A percentile compares a stretch with the other conserved stretches of the same genome.
Conservation (phyloP, 257 asterid species). For the Scutellaria galericulata region DNA sequence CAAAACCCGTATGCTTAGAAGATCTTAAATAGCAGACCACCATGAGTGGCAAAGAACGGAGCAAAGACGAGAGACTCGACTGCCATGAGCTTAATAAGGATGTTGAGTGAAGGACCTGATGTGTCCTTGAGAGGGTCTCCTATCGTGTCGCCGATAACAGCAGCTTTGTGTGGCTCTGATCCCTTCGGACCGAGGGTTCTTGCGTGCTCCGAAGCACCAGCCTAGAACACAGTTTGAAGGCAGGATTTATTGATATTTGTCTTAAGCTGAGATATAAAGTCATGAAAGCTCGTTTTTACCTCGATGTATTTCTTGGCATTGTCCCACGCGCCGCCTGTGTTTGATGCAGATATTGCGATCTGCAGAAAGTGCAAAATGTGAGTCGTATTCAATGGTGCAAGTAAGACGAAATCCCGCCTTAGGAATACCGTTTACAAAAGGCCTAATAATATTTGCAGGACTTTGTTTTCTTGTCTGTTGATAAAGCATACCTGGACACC, state of each 20-base stretch:
- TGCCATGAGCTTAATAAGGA: constrained; percentile 78
- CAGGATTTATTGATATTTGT: neutral
- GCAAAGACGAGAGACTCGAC: constrained; percentile 77
- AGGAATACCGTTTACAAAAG: neutral
- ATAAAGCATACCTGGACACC: constrained; percentile 77
- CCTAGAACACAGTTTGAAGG: constrained; percentile 36
- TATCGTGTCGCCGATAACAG: constrained; percentile 77
- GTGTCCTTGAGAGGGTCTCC: constrained; percentile 74
- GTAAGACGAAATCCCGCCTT: neutral
- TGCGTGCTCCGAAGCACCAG: constrained; percentile 71
- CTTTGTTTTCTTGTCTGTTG: too few relatives aligned
- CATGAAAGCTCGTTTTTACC: constrained; percentile 39
- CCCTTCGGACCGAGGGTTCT: constrained; percentile 69
- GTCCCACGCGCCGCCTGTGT: constrained; percentile 80
- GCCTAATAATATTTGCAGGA: too few relatives aligned
- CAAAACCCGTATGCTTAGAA: constrained; percentile 23
- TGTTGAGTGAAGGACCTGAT: constrained; percentile 72
- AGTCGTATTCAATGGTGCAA: neutral
- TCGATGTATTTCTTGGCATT: constrained; percentile 75
- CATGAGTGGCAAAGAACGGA: constrained; percentile 74
- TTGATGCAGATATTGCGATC: constrained; percentile 75
- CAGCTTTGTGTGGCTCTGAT: constrained; percentile 79
- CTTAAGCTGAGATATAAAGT: neutral
- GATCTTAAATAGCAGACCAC: constrained; percentile 60
- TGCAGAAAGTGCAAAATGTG: constrained; percentile 7